phyloP scores from a whole-genome alignment of 2,329 filamentous ascomycete species.

The Sporothrix globosa region DNA sequence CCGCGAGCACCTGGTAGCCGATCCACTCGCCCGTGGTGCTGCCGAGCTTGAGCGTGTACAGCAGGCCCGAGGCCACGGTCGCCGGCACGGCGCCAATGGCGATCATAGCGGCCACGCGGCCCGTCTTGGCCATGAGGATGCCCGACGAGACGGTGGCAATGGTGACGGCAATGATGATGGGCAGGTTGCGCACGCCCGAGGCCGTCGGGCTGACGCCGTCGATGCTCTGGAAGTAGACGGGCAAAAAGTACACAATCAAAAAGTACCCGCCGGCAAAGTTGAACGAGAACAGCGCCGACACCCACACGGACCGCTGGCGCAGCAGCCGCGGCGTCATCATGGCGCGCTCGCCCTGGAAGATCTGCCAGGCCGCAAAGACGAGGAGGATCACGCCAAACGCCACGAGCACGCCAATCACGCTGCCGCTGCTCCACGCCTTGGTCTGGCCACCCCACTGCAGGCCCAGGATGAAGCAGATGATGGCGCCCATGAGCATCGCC shows the following conservation, averaged over 20 bases:
- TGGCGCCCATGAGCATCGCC: slow-evolving; percentile 45
- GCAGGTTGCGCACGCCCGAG: slow-evolving; percentile 48
- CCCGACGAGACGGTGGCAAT: slow-evolving; percentile 45
- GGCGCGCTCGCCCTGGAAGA: slow-evolving; percentile 49
- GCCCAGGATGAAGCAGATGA: slow-evolving; percentile 48
- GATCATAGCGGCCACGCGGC: slow-evolving; percentile 44
- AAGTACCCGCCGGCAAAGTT: slow-evolving; percentile 52
- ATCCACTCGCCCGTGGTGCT: slow-evolving; percentile 48
- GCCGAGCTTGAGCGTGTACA: slow-evolving; percentile 46
- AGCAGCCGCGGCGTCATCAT: slow-evolving; percentile 56
- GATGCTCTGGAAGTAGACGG: slow-evolving; percentile 29
- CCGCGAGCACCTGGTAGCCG: slow-evolving; percentile 54
- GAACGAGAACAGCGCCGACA: slow-evolving; percentile 48
- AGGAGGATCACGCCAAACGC: slow-evolving; percentile 29
- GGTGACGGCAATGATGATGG: slow-evolving; percentile 47
- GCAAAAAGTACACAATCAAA: slow-evolving; percentile 42
- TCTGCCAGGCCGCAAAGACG: slow-evolving; percentile 20
- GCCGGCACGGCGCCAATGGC: slow-evolving; percentile 43
- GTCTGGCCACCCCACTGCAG: slow-evolving; percentile 50
- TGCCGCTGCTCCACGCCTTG: slow-evolving; percentile 44
- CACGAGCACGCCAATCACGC: slow-evolving; percentile 37
- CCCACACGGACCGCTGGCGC: slow-evolving; percentile 49
- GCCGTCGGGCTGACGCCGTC: slow-evolving; percentile 43
- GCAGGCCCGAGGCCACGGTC: slow-evolving; percentile 45
- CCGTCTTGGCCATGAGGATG: slow-evolving; percentile 42